phyloP scores from a whole-genome alignment of 192 early-diverging fungal species.

The Umbelopsis sp. region DNA sequence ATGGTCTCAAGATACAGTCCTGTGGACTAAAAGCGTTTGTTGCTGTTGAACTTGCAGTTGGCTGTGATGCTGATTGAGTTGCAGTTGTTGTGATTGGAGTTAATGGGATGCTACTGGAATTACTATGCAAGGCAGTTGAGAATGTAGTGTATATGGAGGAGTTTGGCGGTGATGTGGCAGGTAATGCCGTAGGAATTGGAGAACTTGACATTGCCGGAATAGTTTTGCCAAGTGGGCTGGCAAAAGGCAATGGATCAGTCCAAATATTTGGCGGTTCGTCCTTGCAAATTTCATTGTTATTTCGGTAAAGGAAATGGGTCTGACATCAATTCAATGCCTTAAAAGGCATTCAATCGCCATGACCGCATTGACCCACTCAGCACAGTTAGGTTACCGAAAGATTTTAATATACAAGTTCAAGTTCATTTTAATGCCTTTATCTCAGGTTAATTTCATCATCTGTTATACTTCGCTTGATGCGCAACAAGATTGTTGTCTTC shows the following conservation, averaged over 20 bases:
- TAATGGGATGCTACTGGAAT: not conserved
- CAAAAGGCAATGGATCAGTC: too few species aligned
- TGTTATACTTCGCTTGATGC: slow-evolving; percentile 61
- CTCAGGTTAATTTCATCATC: not conserved
- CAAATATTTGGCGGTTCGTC: too few species aligned
- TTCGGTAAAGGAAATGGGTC: not conserved
- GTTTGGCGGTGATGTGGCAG: not conserved
- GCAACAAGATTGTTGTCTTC: slow-evolving; percentile 91
- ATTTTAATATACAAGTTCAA: not conserved
- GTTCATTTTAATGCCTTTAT: too few species aligned
- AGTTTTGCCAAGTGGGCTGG: not conserved
- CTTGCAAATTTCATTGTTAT: too few species aligned
- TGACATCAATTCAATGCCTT: not conserved
- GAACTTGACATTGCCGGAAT: not conserved
- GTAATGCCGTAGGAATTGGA: not conserved
- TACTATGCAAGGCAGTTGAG: not conserved
- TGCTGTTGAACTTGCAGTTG: not conserved
- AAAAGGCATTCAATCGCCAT: not conserved
- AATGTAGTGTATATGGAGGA: not conserved
- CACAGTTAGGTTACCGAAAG: not conserved
- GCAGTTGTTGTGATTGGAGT: not conserved
- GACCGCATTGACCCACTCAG: not conserved
- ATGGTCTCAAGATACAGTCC: not conserved
- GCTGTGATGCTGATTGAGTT: not conserved
- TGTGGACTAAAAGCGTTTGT: not conserved